Conservation (phyloP, 2,329 filamentous ascomycete genomes). For the Diaporthe sp. region DNA sequence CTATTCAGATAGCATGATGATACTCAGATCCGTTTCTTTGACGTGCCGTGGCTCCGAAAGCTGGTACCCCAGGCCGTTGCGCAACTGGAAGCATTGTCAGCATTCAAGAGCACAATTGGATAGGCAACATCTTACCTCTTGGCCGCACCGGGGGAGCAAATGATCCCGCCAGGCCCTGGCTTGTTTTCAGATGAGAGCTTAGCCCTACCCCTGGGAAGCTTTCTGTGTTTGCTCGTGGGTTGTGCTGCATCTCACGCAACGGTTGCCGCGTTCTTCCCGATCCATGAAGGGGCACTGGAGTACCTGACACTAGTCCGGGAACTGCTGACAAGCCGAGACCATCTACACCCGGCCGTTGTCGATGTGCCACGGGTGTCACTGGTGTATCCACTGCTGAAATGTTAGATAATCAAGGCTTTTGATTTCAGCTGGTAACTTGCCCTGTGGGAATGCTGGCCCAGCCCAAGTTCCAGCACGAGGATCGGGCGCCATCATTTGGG, state of each 20-base stretch:
- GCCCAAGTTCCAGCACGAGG: constrained; percentile 36
- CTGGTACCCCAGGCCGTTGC: constrained; percentile 23
- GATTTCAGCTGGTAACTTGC: constrained; percentile 36
- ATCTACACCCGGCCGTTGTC: constrained; percentile 44
- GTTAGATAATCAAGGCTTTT: background rate
- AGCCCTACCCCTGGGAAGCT: constrained; percentile 37
- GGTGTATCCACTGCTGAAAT: constrained; percentile 47
- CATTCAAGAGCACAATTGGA: too few relatives aligned
- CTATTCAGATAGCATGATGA: constrained; percentile 8
- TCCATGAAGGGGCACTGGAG: constrained; percentile 42
- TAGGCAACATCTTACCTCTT: constrained; percentile 22
- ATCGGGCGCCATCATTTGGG: constrained; percentile 26
- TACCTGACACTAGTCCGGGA: constrained; percentile 51
- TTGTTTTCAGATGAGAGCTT: constrained; percentile 41
- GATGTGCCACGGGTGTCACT: constrained; percentile 52
- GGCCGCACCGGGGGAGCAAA: constrained; percentile 30
- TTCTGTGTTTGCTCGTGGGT: constrained; percentile 17
- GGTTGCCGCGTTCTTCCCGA: constrained; percentile 32
- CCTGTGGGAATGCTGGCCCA: constrained; percentile 38
- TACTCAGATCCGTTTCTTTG: background rate
- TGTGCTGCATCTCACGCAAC: constrained; percentile 28
- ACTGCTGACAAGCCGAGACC: constrained; percentile 49
- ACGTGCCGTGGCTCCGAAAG: background rate
- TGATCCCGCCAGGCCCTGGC: constrained; percentile 25
- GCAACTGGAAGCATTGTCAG: constrained; percentile 26